These are phyloP conservation scores for Ophiostoma australiae DNA, from an alignment of 2,329 filamentous ascomycete genomes.

Conservation along the genomic window DNA sequence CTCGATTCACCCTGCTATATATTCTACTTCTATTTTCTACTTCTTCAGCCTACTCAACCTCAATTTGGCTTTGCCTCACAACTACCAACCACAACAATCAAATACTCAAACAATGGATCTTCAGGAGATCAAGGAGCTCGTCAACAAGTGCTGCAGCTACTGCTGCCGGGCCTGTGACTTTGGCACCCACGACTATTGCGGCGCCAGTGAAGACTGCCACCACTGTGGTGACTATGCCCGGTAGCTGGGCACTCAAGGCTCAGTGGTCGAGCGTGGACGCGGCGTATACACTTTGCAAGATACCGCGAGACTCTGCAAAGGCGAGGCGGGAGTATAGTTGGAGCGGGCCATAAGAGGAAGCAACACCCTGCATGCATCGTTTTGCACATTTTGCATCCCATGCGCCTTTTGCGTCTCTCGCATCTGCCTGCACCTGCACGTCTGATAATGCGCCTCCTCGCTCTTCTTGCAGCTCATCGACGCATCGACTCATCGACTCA, in stretches of 20 bases:
- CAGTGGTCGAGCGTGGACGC: background rate
- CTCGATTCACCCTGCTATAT: background rate
- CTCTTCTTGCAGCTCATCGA: background rate
- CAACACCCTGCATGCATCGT: background rate
- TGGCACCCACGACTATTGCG: slow-evolving; percentile 48
- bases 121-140: slow-evolving; percentile 42
- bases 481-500: background rate
- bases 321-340: background rate
- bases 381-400: background rate
- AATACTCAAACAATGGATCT: slow-evolving; percentile 37
- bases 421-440: background rate
- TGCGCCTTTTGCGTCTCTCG: background rate
- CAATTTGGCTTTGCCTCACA: background rate
- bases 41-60: background rate
- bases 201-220: slow-evolving; percentile 41
- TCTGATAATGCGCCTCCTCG: background rate
- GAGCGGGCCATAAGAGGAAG: background rate
- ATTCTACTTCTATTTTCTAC: background rate
- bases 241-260: background rate
- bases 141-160: slow-evolving; percentile 48
- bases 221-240: slow-evolving; percentile 35
- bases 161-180: slow-evolving; percentile 49
- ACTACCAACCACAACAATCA: background rate
- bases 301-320: too few species aligned
- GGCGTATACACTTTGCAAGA: background rate